Conservation (phyloP, 495 filamentous ascomycete species). For the Penicillium goetzii region DNA sequence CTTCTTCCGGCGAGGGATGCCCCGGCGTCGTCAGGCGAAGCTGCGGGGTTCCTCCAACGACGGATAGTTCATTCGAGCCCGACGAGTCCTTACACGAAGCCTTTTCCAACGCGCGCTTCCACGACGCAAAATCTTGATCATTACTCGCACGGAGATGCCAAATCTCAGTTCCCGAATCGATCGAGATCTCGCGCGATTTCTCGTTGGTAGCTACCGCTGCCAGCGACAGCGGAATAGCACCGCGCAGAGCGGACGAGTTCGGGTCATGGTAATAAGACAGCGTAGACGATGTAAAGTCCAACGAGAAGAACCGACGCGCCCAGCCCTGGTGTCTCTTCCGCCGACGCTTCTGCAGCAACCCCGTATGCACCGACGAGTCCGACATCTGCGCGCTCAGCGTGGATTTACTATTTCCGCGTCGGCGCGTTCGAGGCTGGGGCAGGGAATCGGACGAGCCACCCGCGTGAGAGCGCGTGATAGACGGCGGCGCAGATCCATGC, state of each 20-base stretch:
- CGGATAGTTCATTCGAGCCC: conserved; percentile 24
- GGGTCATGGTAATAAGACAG: conserved; percentile 94
- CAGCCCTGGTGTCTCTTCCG: conserved; percentile 93
- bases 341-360: conserved; percentile 82
- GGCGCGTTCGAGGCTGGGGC: conserved; percentile 33
- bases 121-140: conserved; percentile 80
- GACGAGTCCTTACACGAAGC: conserved; percentile 55
- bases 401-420: conserved; percentile 41
- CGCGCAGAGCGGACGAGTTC: conserved; percentile 85
- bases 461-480: conserved; percentile 49
- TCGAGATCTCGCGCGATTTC: conserved; percentile 84
- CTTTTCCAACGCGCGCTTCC: conserved; percentile 82
- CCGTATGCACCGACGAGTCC: conserved; percentile 65
- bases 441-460: conserved; percentile 39
- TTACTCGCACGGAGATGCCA: conserved; percentile 92
- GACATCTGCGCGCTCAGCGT: conserved; percentile 34
- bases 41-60: conserved; percentile 30
- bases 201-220: conserved; percentile 90
- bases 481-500: conserved; percentile 48
- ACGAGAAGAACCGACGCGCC: conserved; percentile 89
- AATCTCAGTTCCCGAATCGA: conserved; percentile 94
- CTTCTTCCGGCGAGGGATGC: conserved; percentile 55
- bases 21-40: conserved; percentile 36
- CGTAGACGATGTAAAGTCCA: conserved; percentile 89
- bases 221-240: conserved; percentile 87